Percentiles rank a stretch among this genome's conserved stretches.
phyloP scores from a whole-genome alignment of 805 yeast species.

The Brettanomyces nanus region DNA sequence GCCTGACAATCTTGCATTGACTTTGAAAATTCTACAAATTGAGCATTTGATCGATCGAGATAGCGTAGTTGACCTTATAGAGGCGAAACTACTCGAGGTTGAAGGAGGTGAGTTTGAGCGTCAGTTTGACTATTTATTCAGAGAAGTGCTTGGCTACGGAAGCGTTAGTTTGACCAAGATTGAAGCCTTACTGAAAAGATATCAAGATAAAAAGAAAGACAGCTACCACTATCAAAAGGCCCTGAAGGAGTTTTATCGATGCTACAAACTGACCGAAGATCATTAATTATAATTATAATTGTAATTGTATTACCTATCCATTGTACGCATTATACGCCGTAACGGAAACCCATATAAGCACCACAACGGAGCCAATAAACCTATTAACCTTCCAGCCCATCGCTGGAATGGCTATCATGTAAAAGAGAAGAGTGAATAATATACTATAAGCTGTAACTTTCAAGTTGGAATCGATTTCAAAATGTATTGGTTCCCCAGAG shows the following conservation, averaged over 20 bases:
- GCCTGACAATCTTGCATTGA: constrained; percentile 30
- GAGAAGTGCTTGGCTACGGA: constrained; percentile 24
- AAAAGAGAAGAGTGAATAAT: constrained; percentile 30
- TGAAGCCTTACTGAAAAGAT: constrained; percentile 21
- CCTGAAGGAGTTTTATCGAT: constrained; percentile 11
- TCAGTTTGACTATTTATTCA: constrained; percentile 29
- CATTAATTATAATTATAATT: too few species aligned
- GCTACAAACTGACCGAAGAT: constrained; percentile 13
- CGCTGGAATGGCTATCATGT: constrained; percentile 34
- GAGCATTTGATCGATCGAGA: constrained; percentile 23
- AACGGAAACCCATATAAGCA: constrained; percentile 25
- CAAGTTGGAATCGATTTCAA: constrained; percentile 32
- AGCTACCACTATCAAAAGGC: constrained; percentile 20
- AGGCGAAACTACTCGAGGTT: constrained; percentile 19
- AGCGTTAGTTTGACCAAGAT: constrained; percentile 14
- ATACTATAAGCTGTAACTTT: constrained; percentile 32
- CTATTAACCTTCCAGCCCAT: constrained; percentile 39
- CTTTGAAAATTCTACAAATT: constrained; percentile 34
- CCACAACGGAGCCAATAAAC: constrained; percentile 28
- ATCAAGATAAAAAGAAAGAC: constrained; percentile 10
- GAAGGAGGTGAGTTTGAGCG: constrained; percentile 18
- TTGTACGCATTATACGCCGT: constrained; percentile 14
- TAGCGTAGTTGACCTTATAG: constrained; percentile 23
- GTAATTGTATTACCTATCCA: too few species aligned
- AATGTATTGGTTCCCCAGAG: constrained; percentile 18